A percentile compares a stretch with the other conserved stretches of the same genome.
phyloP scores from a whole-genome alignment of 129 eudicot species.

The Flaveria ramosissima region DNA sequence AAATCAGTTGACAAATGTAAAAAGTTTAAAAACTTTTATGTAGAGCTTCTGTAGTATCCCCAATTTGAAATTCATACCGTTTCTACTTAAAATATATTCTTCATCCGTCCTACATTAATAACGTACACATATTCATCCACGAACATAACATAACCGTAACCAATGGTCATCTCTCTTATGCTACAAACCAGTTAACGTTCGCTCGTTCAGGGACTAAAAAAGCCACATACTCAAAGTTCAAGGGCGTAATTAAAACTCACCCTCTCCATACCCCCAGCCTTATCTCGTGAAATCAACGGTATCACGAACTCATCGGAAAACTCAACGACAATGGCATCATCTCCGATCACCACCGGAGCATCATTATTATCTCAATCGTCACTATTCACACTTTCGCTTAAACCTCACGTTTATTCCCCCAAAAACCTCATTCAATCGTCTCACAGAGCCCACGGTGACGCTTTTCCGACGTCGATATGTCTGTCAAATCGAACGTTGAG shows the following conservation, averaged over 20 bases:
- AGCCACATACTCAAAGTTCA: neutral
- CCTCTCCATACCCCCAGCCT: constrained; percentile 11
- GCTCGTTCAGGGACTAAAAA: neutral
- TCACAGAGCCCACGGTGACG: constrained; percentile 7
- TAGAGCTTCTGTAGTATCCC: no score
- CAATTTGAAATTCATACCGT: no score
- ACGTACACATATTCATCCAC: no score
- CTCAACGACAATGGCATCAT: constrained; percentile 32
- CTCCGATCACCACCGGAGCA: constrained; percentile 26
- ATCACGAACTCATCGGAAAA: constrained; percentile 28
- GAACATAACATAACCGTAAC: no score
- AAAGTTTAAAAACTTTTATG: no score
- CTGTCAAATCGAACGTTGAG: constrained; percentile 24
- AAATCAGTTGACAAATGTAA: no score
- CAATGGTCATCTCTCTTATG: no score
- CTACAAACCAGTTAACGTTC: neutral
- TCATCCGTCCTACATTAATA: no score
- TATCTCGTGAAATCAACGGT: constrained; percentile 16
- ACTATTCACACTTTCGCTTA: constrained; percentile 8
- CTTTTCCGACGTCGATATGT: constrained; percentile 18
- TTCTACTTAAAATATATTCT: no score
- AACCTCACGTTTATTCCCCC: constrained; percentile 24
- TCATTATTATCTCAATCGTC: constrained; percentile 33
- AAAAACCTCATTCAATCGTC: constrained; percentile 30
- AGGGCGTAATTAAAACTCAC: constrained; percentile 11